phyloP scores from a whole-genome alignment of 164 flowering plant genomes.

The Aristolochia californica region DNA sequence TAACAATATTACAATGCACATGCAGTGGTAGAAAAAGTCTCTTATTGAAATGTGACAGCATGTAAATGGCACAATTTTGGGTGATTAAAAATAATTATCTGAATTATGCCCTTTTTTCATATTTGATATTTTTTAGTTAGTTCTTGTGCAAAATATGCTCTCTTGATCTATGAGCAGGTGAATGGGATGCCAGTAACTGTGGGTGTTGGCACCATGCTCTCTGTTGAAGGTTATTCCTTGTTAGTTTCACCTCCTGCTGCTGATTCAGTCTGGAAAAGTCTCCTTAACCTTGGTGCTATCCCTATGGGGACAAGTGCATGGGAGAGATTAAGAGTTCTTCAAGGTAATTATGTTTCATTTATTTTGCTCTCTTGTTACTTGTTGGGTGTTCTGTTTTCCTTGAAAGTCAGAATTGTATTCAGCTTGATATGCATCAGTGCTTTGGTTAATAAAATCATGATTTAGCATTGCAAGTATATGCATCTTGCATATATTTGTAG shows the following conservation, averaged over 20 bases:
- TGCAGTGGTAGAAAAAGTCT: no score
- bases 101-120: no score
- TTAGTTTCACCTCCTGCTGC: conserved; percentile 65
- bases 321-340: conserved; percentile 64
- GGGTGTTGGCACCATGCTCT: conserved; percentile 69
- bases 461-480: no score
- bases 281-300: conserved; percentile 55
- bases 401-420: no score
- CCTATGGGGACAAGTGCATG: conserved; percentile 76
- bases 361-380: background rate
- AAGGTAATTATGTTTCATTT: conserved; percentile 30
- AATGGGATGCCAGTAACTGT: conserved; percentile 75
- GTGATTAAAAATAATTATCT: no score
- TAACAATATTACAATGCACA: no score
- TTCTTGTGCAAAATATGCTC: background rate
- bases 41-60: no score
- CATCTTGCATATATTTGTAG: no score
- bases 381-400: no score
- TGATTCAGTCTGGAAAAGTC: conserved; percentile 56
- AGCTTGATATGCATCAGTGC: no score
- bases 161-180: conserved; percentile 33
- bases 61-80: no score
- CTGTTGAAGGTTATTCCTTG: conserved; percentile 67
- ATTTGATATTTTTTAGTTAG: background rate
- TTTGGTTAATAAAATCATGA: no score